These are phyloP conservation scores for Penicillium canariense DNA, from an alignment of 495 filamentous ascomycete species.

Conservation along the genomic window DNA sequence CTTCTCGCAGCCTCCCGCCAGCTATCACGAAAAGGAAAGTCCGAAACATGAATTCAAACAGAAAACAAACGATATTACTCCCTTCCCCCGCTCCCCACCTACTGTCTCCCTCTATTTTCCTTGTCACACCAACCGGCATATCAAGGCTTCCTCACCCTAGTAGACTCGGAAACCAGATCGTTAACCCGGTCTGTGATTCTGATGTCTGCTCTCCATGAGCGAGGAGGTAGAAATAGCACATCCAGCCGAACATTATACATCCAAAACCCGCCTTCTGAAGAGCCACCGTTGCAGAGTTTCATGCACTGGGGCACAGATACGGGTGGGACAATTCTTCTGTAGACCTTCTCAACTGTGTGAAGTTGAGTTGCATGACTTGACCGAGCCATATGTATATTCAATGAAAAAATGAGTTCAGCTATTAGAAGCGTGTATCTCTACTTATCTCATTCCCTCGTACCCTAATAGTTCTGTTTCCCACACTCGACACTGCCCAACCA, in stretches of 20 bases:
- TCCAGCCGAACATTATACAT: constrained; percentile 42
- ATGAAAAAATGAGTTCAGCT: too few relatives aligned
- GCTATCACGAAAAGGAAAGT: constrained; percentile 12
- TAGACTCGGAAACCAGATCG: constrained; percentile 23
- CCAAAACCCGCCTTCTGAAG: constrained; percentile 69
- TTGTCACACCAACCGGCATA: constrained; percentile 30
- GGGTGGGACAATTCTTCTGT: constrained; percentile 67
- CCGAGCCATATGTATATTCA: background rate
- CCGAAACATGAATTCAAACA: constrained; percentile 15
- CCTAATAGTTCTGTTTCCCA: too few relatives aligned
- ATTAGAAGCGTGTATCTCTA: too few relatives aligned
- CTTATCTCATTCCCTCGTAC: too few relatives aligned
- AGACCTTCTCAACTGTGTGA: background rate
- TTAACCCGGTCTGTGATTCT: constrained; percentile 23
- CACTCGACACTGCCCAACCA: too few relatives aligned
- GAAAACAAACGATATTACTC: background rate
- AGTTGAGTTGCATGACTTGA: background rate
- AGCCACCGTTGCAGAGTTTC: constrained; percentile 71
- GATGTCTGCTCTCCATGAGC: constrained; percentile 34
- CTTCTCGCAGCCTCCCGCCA: too few relatives aligned
- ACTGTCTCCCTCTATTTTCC: constrained; percentile 2
- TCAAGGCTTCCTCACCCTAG: constrained; percentile 43
- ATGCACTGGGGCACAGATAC: constrained; percentile 92
- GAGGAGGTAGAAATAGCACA: constrained; percentile 40
- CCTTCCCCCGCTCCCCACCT: constrained; percentile 5